Base-by-base conservation (phyloP, 2,329 filamentous ascomycete species). In the Didymella sp. region DNA sequence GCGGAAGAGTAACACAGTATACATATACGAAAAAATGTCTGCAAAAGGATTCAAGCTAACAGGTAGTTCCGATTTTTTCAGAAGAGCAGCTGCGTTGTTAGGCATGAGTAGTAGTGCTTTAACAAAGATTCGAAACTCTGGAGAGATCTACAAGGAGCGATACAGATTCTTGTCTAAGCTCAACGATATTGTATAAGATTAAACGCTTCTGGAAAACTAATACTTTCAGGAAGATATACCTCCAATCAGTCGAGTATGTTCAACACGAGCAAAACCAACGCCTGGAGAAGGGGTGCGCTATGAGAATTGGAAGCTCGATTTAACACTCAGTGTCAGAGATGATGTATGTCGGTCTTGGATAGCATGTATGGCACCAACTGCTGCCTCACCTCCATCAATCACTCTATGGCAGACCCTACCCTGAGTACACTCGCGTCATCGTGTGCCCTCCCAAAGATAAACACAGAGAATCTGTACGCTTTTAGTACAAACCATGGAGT, bases 381-480 rank as follows among this genome's bases (percentile, higher is more conserved):
- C 17, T 43, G 28, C 1, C 33, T 35, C 30, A 54, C n/a, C 21
- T 22, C 45, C 2, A 28, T 53, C 24, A 33, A 7, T 11, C 25
- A 27, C 47, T 62, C 59, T 9, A 59, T n/a, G 4, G 52, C 46
- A 44, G 30, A 9, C 9, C 59, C 58, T 4, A 61, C 52, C 17
- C 41, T 55, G 1, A 61, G n/a, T 21, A 55, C 56, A 22, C 30
- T 52, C 24, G 31, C 56, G 24, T 61, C 59, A 4, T 42, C 56
- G 13, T 40, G 31, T 22, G 48, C 31, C 7, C 51, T 35, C n/a
- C 51, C 56, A 17, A 56, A 64, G 12, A 58, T 24, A 21, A 54
- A 64, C 6, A 37, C 51, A 1, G 56, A 64, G 7, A 62, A 51
- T 17, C 59, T 59, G 24, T 11, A 1, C 19, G 15, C 9, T 0